phyloP scores from a whole-genome alignment of 345 rosid species.

The Cardiospermum halicacabum region DNA sequence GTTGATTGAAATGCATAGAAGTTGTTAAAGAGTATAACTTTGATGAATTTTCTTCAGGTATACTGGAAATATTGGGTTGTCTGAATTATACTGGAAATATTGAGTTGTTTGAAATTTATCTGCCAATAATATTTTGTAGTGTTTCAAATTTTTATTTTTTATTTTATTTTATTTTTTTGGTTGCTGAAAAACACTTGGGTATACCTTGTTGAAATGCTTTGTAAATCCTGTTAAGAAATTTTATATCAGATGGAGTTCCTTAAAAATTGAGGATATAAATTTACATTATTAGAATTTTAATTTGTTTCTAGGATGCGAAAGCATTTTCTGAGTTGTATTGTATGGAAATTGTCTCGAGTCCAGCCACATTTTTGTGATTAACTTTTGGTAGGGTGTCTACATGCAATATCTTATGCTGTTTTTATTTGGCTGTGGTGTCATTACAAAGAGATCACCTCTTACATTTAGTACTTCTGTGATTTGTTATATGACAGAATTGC shows the following conservation, averaged over 20 bases:
- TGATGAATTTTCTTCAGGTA: too few species aligned
- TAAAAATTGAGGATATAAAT: neutral
- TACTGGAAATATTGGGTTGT: too few species aligned
- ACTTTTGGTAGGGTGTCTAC: neutral
- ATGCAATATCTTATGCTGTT: neutral
- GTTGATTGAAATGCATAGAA: too few species aligned
- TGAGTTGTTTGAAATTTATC: too few species aligned
- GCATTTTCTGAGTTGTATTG: neutral
- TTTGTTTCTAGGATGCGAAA: neutral
- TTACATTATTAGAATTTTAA: neutral
- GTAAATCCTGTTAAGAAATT: neutral
- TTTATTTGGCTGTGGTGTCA: neutral
- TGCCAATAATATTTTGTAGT: too few species aligned
- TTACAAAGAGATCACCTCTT: neutral
- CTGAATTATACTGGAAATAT: too few species aligned
- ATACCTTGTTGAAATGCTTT: neutral
- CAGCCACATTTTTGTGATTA: neutral
- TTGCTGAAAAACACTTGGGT: too few species aligned
- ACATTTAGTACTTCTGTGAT: neutral
- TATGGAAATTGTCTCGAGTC: neutral
- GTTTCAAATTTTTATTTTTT: too few species aligned
- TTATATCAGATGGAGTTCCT: neutral
- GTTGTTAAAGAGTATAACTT: too few species aligned
- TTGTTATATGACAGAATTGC: neutral
- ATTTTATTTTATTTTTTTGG: too few species aligned